Evolutionary conservation across 495 filamentous ascomycete species (phyloP).

Genomic region (Daldinia caldariorum): DNA sequence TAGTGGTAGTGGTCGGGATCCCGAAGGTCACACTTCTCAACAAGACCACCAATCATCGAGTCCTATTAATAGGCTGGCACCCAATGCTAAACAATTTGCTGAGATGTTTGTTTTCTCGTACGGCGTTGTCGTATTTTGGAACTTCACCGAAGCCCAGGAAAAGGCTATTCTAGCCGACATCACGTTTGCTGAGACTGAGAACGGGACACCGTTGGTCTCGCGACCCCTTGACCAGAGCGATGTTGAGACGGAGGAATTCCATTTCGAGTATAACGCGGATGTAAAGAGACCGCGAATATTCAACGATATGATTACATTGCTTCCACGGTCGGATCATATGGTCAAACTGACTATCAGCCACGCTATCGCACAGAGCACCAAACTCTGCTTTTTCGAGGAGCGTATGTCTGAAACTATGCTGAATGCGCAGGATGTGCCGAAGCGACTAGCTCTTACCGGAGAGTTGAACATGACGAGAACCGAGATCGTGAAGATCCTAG

Average conservation of each 20-base stretch:
- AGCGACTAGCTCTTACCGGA: slow-evolving; percentile 86
- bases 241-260: slow-evolving; percentile 98
- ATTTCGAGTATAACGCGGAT: slow-evolving; percentile 92
- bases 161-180: slow-evolving; percentile 96
- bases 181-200: slow-evolving; percentile 79
- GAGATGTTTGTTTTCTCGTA: slow-evolving; percentile 99
- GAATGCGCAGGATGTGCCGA: slow-evolving; percentile 90
- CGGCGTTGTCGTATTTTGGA: slow-evolving; percentile 98
- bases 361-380: slow-evolving; percentile 97
- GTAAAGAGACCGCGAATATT: slow-evolving; percentile 89
- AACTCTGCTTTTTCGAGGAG: slow-evolving; percentile 96
- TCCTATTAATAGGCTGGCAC: slow-evolving; percentile 63
- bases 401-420: slow-evolving; percentile 94
- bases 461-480: slow-evolving; percentile 90
- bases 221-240: slow-evolving; percentile 81
- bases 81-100: slow-evolving; percentile 77
- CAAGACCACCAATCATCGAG: slow-evolving; percentile 47
- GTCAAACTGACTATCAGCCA: slow-evolving; percentile 97
- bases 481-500: slow-evolving; percentile 91
- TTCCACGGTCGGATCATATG: slow-evolving; percentile 93
- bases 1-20: slow-evolving; percentile 27
- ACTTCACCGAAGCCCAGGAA: slow-evolving; percentile 93
- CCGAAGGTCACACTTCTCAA: slow-evolving; percentile 34
- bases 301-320: slow-evolving; percentile 98
- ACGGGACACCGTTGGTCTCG: slow-evolving; percentile 69